Evolutionary conservation across 2,329 filamentous ascomycete genomes (phyloP), one percentile per base, ranked within the genome.

Genomic region (Aureobasidium sp.): DNA sequence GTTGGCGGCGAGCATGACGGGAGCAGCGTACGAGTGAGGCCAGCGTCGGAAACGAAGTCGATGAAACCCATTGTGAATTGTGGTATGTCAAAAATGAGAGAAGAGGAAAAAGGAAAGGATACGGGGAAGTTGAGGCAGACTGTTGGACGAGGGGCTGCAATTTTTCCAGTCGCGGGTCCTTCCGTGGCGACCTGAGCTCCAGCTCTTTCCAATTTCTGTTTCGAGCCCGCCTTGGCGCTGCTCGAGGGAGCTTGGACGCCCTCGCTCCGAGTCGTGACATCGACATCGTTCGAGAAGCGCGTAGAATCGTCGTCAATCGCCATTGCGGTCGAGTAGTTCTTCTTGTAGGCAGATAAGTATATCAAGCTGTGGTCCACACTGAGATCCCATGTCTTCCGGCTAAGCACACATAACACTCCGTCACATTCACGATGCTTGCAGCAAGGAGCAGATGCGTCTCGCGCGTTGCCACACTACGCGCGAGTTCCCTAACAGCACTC

Each of bases 21-120:
- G 62, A 66, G 78, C 81, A 70, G 78, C 82, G 70, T 80, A 84
- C 82, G 71, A 72, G 82, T 80, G 65, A 87, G 78, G 73, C 86
- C 86, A 78, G 84, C 78, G 75, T 87, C 85, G 75, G 83, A 81
- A 70, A 85, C 74, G 71, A 89, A 79, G 75, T 88, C 85, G 76
- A 82, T 79, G 82, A 88, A 88, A 76, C 86, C 86, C 86, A 89
- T 89, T 71, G 73, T 84, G 64, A 34, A 58, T 55, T 58, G 55
- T 58, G 55, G 29, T 52, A 61, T 61, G 41, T 49, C 53, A 44
- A 63, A 45, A 56, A 41, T 51, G 52, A 31, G 44, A 52, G 45
- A 45, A 60, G 62, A 52, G 48, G 25, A 44, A 60, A 53, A 55
- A 41, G 57, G 41, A 52, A 48, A 49, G 42, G 61, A 62, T 37